Evolutionary conservation across 495 filamentous ascomycete species (phyloP), one percentile per base, ranked within the genome.

Genomic region (Xylaria grammica): DNA sequence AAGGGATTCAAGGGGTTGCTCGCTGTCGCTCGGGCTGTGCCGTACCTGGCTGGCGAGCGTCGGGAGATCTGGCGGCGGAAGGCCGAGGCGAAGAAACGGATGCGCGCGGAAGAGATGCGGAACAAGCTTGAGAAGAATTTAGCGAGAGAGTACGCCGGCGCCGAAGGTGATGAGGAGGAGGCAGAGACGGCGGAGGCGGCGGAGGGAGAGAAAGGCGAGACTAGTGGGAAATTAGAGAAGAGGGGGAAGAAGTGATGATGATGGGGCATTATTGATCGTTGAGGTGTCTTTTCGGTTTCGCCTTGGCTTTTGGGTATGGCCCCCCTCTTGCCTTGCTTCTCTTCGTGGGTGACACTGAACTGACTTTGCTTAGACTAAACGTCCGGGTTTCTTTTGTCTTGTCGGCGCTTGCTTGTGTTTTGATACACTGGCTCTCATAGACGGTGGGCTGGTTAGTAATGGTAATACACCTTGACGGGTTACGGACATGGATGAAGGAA

Each of bases 11-110:
- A 40, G 27, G 54, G 74, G 24, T 26, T 51, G 32, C 45, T 65
- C 4, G 56, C 60, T 8, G 68, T 67, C 6, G 55, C 69, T 19
- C 48, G 40, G 50, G 63, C 53, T 4, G 51, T 59, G 24, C 69
- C 70, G 2, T 70, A 72, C 29, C 4, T 74, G 10, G 1, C 72
- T 15, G 4, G 46, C 22, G 68, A 74, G 38, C 68, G 65, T 46
- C 17, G 51, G 7, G 67, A 74, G 49, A 13, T n/a, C 11, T 26
- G 48, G 32, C 45, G 38, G 19, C 36, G 48, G 63, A 54, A 64
- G 40, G 20, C 36, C 13, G 27, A 57, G 29, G 46, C 66, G 46
- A 45, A 52, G 30, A 36, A 56, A 27, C 63, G 54, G n/a, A 29
- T 20, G 26, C 61, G 40, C 40, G 49, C 22, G 0, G 52, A 62